Evolutionary conservation across 257 asterid species (phyloP).

Genomic region (Paulownia fortunei): DNA sequence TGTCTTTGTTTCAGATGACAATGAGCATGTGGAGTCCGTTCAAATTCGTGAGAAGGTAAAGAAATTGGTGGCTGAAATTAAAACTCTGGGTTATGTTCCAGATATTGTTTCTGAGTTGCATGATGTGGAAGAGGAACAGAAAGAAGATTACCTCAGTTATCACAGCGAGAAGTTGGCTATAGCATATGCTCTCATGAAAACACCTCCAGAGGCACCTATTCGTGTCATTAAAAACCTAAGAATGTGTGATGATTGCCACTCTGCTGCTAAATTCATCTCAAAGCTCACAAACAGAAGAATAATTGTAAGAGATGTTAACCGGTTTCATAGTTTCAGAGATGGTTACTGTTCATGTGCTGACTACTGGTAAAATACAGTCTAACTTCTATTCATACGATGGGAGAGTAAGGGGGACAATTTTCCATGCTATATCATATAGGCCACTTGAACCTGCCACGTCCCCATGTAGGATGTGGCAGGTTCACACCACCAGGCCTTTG

Average conservation of each 20-base stretch:
- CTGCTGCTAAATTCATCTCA: conserved; percentile 69
- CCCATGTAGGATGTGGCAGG: not conserved
- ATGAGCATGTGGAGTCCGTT: conserved; percentile 56
- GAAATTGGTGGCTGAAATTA: conserved; percentile 61
- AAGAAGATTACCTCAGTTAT: conserved; percentile 63
- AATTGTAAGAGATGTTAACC: conserved; percentile 72
- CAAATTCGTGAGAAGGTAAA: conserved; percentile 61
- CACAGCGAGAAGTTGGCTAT: conserved; percentile 94
- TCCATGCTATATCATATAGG: not conserved
- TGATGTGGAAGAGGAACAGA: conserved; percentile 86
- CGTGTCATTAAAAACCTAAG: conserved; percentile 76
- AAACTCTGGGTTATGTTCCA: conserved; percentile 69
- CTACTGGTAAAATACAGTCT: conserved; percentile 59
- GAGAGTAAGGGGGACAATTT: not conserved
- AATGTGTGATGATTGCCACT: conserved; percentile 91
- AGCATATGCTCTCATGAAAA: conserved; percentile 81
- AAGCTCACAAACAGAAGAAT: conserved; percentile 63
- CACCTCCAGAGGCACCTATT: conserved; percentile 68
- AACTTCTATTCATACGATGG: not conserved
- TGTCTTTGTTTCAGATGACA: conserved; percentile 69
- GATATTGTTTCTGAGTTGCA: conserved; percentile 60
- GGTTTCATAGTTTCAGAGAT: conserved; percentile 65
- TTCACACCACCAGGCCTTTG: conserved; percentile 9
- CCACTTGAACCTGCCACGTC: not conserved
- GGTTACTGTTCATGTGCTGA: conserved; percentile 82